Evolutionary conservation across 768 basidiomycete genomes (phyloP), one percentile per base, ranked within the genome.

Genomic region (Postia placenta): DNA sequence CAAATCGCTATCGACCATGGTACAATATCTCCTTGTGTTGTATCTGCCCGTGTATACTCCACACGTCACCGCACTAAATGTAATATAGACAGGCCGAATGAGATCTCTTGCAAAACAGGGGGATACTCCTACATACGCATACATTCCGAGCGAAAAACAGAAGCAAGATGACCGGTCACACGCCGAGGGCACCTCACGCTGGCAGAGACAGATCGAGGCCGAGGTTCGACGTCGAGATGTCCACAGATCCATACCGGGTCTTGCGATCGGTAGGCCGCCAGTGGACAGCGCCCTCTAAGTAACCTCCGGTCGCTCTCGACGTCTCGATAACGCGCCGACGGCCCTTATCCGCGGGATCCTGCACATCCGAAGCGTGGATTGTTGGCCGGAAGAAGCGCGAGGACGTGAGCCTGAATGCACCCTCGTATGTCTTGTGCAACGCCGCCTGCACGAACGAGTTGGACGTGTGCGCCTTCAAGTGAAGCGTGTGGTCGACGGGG

Each of bases 371-470:
- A 6, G 23, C 20, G 15, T 56, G 39, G 23, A 52, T 22, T 27
- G 39, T 25, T 19, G 48, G 46, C 27, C 27, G 20, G 45, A 43
- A 42, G 14, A 20, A 45, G 24, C 36, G 28, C 27, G 53, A 59
- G 19, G 65, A 60, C 1, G 45, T 47, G 20, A 68, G 36, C 6
- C 50, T 39, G 47, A 75, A 73, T n/a, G 39, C 49, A 36, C 74
- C 75, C 48, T 75, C 69, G 49, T 58, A 75, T 4, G 71, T 61
- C 9, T 60, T 48, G 46, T 69, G 63, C 5, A 74, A 51, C 4
- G 17, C 17, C 33, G 72, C 65, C 6, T 48, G 48, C 7, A 67
- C 67, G 3, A 62, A 66, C 4, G 62, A 51, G 54, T 76, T 75
- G 17, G 62, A 49, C 20, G 71, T 70, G 20, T 38, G 49, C 0